phyloP scores from a whole-genome alignment of 148 eudicot species.

The Salicornia ramosissima region DNA sequence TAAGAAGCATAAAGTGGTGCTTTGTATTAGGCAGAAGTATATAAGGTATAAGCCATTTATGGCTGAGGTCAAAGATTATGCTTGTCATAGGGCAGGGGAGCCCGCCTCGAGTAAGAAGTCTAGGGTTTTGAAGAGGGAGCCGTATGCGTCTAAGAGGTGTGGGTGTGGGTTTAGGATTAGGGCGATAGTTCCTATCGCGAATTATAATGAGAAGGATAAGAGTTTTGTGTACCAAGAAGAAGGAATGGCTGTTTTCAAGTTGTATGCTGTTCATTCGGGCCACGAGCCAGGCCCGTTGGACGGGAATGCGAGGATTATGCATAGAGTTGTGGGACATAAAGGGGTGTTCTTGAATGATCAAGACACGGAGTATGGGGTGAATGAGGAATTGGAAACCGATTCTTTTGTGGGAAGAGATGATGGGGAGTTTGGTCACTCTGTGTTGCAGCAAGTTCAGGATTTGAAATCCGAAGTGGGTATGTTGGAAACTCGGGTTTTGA shows the following conservation, averaged over 20 bases:
- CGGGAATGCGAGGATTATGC: conserved; percentile 98
- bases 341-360: conserved; percentile 70
- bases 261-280: conserved; percentile 93
- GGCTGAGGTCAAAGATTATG: conserved; percentile 98
- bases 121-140: conserved; percentile 75
- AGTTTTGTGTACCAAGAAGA: conserved; percentile 90
- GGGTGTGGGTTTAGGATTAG: conserved; percentile 95
- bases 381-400: conserved; percentile 65
- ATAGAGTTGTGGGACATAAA: conserved; percentile 81
- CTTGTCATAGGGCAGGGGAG: conserved; percentile 91
- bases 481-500: conserved; percentile 56
- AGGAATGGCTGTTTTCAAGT: conserved; percentile 85
- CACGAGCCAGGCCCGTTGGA: conserved; percentile 97
- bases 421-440: conserved; percentile 50
- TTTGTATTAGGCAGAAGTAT: conserved; percentile 92
- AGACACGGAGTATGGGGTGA: conserved; percentile 65
- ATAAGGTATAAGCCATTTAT: conserved; percentile 95
- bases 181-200: conserved; percentile 85
- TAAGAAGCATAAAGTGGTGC: conserved; percentile 78
- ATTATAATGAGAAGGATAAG: conserved; percentile 94
- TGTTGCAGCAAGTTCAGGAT: conserved; percentile 69
- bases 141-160: conserved; percentile 83
- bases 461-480: conserved; percentile 57
- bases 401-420: conserved; percentile 46
- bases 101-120: conserved; percentile 68